A percentile compares a stretch with the other conserved stretches of the same genome.
Evolutionary conservation across 108 stramenopile genomes (phyloP).

Genomic region (Skeletonema marinoi): DNA sequence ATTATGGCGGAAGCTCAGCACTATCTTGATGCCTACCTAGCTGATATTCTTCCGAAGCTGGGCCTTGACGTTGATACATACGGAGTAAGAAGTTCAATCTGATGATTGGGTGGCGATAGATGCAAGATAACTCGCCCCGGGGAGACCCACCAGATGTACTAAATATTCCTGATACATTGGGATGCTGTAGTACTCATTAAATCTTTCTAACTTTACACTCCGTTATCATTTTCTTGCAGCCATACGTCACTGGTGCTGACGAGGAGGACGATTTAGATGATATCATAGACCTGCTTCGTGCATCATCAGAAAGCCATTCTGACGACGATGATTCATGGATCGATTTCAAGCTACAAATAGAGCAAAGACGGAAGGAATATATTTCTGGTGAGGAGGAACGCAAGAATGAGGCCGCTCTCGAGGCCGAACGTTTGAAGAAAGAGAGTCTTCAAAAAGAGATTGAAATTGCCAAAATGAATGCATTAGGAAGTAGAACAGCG

Average conservation of each 20-base stretch:
- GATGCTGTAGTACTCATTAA: not conserved
- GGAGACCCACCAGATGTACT: too few species aligned
- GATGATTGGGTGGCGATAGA: too few species aligned
- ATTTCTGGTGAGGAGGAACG: conserved; percentile 27
- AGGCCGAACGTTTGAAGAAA: conserved; percentile 42
- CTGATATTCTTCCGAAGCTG: conserved; percentile 57
- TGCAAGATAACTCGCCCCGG: too few species aligned
- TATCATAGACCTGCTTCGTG: conserved; percentile 71
- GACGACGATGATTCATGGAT: conserved; percentile 69
- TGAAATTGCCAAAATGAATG: conserved; percentile 55
- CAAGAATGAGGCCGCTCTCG: conserved; percentile 27
- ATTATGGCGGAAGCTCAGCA: conserved; percentile 45
- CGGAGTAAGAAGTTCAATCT: conserved; percentile 14
- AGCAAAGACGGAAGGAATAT: conserved; percentile 26
- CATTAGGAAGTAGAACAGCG: conserved; percentile 42
- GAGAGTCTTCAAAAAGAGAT: conserved; percentile 57
- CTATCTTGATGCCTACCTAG: conserved; percentile 52
- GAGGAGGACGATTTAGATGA: conserved; percentile 56
- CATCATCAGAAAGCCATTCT: conserved; percentile 60
- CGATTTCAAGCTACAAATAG: conserved; percentile 55
- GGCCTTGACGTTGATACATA: conserved; percentile 81
- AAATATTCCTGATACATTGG: too few species aligned
- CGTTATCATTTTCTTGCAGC: conserved; percentile 2
- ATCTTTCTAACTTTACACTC: not conserved
- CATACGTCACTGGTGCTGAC: conserved; percentile 26